Evolutionary conservation across 1,139 yeast genomes (phyloP).

Genomic region (Candida freyschussii): DNA sequence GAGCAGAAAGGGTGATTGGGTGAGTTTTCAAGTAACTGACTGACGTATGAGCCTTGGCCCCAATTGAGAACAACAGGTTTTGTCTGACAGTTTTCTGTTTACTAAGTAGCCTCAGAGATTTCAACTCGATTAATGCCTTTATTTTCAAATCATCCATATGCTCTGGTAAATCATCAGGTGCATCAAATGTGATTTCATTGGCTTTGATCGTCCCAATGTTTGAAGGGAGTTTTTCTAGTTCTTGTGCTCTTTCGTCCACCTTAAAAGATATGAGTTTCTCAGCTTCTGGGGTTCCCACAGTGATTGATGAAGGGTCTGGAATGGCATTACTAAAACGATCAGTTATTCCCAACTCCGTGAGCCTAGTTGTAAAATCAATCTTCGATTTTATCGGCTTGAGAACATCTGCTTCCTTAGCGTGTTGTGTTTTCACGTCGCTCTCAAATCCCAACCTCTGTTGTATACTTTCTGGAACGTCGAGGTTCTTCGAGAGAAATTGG

Average conservation of each 20-base stretch:
- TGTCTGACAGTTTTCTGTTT: slow-evolving; percentile 85
- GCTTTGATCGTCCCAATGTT: slow-evolving; percentile 63
- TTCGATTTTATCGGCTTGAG: slow-evolving; percentile 28
- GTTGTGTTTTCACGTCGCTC: no score
- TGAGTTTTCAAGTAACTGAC: slow-evolving; percentile 41
- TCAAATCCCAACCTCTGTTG: slow-evolving; percentile 13
- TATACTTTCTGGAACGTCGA: slow-evolving; percentile 59
- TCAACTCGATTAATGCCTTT: slow-evolving; percentile 73
- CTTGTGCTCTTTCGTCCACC: slow-evolving; percentile 65
- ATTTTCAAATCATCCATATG: slow-evolving; percentile 50
- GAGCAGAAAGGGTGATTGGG: slow-evolving; percentile 52
- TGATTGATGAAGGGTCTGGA: slow-evolving; percentile 6
- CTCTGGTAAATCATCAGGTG: slow-evolving; percentile 39
- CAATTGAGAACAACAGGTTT: slow-evolving; percentile 58
- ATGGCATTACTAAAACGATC: slow-evolving; percentile 27
- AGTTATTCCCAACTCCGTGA: slow-evolving; percentile 30
- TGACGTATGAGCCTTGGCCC: slow-evolving; percentile 59
- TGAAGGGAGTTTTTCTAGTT: slow-evolving; percentile 72
- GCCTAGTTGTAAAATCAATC: slow-evolving; percentile 30
- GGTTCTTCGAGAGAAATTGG: slow-evolving; percentile 69
- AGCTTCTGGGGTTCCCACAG: slow-evolving; percentile 31
- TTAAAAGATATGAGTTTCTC: slow-evolving; percentile 52
- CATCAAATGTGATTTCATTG: slow-evolving; percentile 33
- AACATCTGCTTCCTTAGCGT: background rate
- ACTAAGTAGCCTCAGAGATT: slow-evolving; percentile 70